Percentiles rank a stretch among this genome's conserved stretches.
phyloP scores from a whole-genome alignment of 2,329 filamentous ascomycete species.

The Fusarium mexicanum region DNA sequence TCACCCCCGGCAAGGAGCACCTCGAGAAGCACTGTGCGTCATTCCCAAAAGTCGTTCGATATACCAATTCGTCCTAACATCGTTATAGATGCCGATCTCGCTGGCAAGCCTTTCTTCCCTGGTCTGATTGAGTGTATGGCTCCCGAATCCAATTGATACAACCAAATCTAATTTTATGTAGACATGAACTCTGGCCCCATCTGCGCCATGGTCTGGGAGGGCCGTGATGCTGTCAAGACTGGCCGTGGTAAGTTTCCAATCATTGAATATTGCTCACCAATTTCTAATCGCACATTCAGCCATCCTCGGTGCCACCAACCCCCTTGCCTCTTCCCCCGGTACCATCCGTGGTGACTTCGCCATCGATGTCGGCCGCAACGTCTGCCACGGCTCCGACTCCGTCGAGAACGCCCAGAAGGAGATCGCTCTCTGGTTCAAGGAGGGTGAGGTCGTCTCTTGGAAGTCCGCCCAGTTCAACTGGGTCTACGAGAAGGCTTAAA shows the following conservation, averaged over 20 bases:
- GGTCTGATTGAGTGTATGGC: constrained; percentile 88
- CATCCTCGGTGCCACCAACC: constrained; percentile 99
- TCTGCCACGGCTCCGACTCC: constrained; percentile 99
- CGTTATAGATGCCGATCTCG: constrained; percentile 79
- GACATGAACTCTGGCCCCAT: constrained; percentile 98
- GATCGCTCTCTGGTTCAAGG: constrained; percentile 98
- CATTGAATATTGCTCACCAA: background rate
- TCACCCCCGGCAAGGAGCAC: constrained; percentile 88
- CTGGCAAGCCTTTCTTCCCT: constrained; percentile 95
- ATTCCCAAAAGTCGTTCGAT: constrained; percentile 2
- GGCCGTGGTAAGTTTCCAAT: constrained; percentile 75
- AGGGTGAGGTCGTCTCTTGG: constrained; percentile 85
- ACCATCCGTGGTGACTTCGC: constrained; percentile 97
- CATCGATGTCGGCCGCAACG: constrained; percentile 88
- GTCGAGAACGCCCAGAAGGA: constrained; percentile 99
- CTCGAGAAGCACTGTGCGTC: constrained; percentile 91
- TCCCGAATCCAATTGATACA: background rate
- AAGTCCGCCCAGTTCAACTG: constrained; percentile 87
- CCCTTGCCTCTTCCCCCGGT: constrained; percentile 89
- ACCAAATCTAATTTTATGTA: constrained; percentile 49
- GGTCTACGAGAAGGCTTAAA: constrained; percentile 91
- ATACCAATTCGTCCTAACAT: constrained; percentile 43
- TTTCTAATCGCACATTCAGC: constrained; percentile 54
- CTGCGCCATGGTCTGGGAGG: constrained; percentile 99
- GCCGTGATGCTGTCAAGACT: constrained; percentile 98